Evolutionary conservation across 139 green algal species (phyloP), one percentile per base, ranked within the genome.

Genomic region (Deuterostichococcus epilithicus): DNA sequence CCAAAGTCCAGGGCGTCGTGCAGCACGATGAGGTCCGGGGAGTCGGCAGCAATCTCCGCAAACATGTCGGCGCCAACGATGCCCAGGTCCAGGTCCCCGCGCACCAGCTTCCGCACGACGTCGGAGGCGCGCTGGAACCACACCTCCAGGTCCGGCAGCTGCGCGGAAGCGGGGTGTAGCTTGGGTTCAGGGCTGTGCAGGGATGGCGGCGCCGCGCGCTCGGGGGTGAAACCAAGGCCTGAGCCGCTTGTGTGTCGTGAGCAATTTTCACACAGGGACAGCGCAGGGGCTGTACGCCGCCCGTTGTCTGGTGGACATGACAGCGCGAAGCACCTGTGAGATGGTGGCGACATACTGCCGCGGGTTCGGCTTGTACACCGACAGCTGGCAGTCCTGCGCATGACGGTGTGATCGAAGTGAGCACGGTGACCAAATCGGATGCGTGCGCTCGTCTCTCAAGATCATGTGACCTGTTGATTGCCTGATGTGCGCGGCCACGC

Each of bases 31-130:
- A 98, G 79, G 74, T 98, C 91, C 30, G 78, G 44, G 72, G 89
- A 86, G 66, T 89, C 83, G 0, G 84, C 88, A 3, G 52, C 52
- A n/a, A 96, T 84, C 87, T 98, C 95, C 4, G 45, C 32, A 33
- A 97, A 93, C 96, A 99, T 99, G 89, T 99, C 96, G 32, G 90
- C 88, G 69, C 96, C 96, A 42, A 99, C 93, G 38, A 99, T 98
- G 76, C 95, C 96, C 18, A 99, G 85, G 89, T 99, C 96, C 18
- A 99, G 85, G 82, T 99, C 96, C 1, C 96, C 94, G 32, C 89
- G 92, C 28, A 85, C 73, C 28, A 98, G 81, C 88, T 98, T 98
- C 44, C 96, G 88, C 76, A 99, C 94, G 4, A 98, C 93, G 83
- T 99, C 96, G 23, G 83, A 89, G 3, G 95, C 95, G 2, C 93